Evolutionary conservation across 768 basidiomycete species (phyloP).

Genomic region (Leucosporidium scottii): DNA sequence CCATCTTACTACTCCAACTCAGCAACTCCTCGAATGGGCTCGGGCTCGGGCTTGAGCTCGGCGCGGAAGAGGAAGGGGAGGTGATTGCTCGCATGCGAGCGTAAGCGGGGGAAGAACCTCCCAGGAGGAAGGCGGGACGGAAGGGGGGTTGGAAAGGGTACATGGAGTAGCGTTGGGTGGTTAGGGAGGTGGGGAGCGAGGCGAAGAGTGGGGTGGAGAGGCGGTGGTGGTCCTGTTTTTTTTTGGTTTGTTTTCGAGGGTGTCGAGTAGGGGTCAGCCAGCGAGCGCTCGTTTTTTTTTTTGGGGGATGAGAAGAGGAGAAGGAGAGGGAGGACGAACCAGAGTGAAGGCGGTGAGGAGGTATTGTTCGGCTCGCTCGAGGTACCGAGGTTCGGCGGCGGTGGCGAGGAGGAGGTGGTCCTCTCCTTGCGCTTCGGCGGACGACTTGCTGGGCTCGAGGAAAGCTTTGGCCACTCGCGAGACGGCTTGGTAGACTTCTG

Average conservation of each 20-base stretch:
- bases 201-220: slow-evolving; percentile 10
- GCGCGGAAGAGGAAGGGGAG: neutral
- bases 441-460: neutral
- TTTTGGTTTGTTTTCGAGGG: too few species aligned
- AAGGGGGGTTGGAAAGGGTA: slow-evolving; percentile 7
- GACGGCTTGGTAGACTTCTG: neutral
- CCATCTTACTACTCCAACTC: neutral
- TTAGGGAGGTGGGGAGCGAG: slow-evolving; percentile 10
- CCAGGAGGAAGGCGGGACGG: neutral
- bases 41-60: neutral
- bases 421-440: too few species aligned
- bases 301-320: too few species aligned
- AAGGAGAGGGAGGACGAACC: neutral
- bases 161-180: slow-evolving; percentile 5
- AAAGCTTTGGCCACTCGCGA: neutral
- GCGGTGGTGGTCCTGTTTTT: slow-evolving; percentile 1
- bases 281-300: too few species aligned
- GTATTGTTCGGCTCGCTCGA: neutral
- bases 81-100: slow-evolving; percentile 3
- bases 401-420: too few species aligned
- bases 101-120: neutral
- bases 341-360: neutral
- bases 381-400: neutral
- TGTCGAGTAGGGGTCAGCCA: too few species aligned
- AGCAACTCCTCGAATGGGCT: neutral